Evolutionary conservation across 371 early-diverging fungal species (phyloP).

Genomic region (Rhizopus sp.): DNA sequence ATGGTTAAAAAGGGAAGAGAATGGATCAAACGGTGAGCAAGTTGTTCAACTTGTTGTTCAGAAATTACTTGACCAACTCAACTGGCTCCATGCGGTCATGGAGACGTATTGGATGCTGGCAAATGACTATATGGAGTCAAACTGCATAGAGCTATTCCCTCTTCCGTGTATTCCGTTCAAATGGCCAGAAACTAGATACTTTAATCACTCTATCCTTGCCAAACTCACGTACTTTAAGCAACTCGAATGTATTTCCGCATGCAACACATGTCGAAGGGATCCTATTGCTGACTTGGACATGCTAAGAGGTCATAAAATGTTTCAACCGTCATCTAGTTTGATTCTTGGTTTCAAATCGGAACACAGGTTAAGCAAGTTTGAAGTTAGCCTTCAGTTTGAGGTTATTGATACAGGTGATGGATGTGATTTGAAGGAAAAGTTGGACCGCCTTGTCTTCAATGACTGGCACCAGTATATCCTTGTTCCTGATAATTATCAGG

Average conservation of each 20-base stretch:
- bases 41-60: not conserved
- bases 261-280: slow-evolving; percentile 26
- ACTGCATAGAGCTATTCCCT: slow-evolving; percentile 19
- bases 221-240: slow-evolving; percentile 42
- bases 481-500: slow-evolving; percentile 33
- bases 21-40: not conserved
- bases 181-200: slow-evolving; percentile 23
- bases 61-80: not conserved
- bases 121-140: slow-evolving; percentile 4
- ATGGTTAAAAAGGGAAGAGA: not conserved
- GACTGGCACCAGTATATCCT: slow-evolving; percentile 33
- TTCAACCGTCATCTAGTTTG: slow-evolving; percentile 9
- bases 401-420: slow-evolving; percentile 3
- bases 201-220: slow-evolving; percentile 24
- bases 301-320: not conserved
- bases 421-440: slow-evolving; percentile 3
- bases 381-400: not conserved
- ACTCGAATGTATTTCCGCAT: slow-evolving; percentile 31
- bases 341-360: slow-evolving; percentile 15
- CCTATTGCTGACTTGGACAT: slow-evolving; percentile 30
- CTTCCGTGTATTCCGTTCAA: slow-evolving; percentile 24
- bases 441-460: slow-evolving; percentile 10
- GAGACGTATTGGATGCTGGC: slow-evolving; percentile 18
- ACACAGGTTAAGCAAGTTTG: not conserved
- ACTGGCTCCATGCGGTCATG: slow-evolving; percentile 18